Conservation (phyloP, 2,329 filamentous ascomycete species). For the Microsporum canis region DNA sequence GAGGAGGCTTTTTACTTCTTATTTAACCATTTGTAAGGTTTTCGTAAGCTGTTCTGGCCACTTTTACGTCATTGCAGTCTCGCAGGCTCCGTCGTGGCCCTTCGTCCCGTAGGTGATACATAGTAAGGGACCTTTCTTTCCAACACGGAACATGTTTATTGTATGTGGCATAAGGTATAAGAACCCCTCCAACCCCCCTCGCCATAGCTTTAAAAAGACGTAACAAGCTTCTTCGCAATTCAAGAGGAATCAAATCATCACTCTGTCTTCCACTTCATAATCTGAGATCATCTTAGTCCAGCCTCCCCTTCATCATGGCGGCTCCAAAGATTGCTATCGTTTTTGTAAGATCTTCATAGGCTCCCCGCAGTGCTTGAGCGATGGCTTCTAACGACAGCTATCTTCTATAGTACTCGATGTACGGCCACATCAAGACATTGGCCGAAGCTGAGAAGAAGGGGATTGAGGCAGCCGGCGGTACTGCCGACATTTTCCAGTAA, state of each 20-base stretch:
- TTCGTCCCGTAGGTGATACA: no score
- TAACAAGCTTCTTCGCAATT: not conserved
- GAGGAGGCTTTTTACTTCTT: not conserved
- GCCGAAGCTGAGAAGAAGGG: slow-evolving; percentile 86
- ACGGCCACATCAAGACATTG: slow-evolving; percentile 75
- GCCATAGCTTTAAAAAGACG: not conserved
- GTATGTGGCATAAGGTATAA: not conserved
- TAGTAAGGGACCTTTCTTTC: no score
- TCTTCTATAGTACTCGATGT: slow-evolving; percentile 66
- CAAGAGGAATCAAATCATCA: not conserved
- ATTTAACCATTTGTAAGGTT: slow-evolving; percentile 1
- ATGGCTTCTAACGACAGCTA: not conserved
- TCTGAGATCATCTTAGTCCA: not conserved
- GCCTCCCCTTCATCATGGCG: slow-evolving; percentile 40
- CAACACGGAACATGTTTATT: not conserved
- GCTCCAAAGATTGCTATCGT: slow-evolving; percentile 87
- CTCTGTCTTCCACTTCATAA: not conserved
- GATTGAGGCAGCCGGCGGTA: slow-evolving; percentile 75
- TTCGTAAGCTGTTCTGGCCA: not conserved
- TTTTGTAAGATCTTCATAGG: slow-evolving; percentile 51
- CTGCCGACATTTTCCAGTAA: slow-evolving; percentile 70
- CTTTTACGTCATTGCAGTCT: not conserved
- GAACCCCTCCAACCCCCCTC: not conserved
- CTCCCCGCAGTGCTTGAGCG: slow-evolving; percentile 3
- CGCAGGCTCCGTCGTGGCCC: no score